Base-by-base conservation (phyloP, 2,329 filamentous ascomycete species). In the Fusarium lyarnte region DNA sequence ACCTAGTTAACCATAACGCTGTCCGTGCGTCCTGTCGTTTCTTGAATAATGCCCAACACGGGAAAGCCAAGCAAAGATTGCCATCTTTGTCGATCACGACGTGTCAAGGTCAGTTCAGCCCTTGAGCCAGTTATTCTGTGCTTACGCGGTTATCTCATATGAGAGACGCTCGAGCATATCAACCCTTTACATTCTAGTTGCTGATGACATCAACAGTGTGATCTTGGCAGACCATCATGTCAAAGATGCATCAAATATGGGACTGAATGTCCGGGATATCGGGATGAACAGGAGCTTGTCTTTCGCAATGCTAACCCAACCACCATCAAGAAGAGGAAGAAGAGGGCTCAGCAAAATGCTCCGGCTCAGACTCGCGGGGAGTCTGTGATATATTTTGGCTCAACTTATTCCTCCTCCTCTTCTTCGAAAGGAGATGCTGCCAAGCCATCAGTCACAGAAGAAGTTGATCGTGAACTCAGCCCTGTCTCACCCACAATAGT, bases 191-290 rank as follows among this genome's bases (percentile, higher is more conserved):
- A 64, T 35, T 27, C 23, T 25, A 60, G 19, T 36, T 46, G 29
- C 71, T 74, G 52, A 73, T 69, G 38, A 36, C 23, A 58, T 19
- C 25, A 31, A n/a, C 55, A 84, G 82, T 84, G 82, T 61, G 82
- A 84, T 65, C 81, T 84, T 21, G 78, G 54, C 21, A 80, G 80
- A n/a, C 82, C 82, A 8, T 76, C 76, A 11, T 84, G 82, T 59
- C 79, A 81, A 58, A 76, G 82, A 75, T 84, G 82, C 70, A 76
- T 79, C 76, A 84, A 83, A 64, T 84, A 84, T 67, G 82, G 82
- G 46, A 76, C 75, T 36, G 75, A 78, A 23, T 84, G 82, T 25
- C 82, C 82, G 2, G 82, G 82, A 6, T 84, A 84, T 59, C 78
- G 82, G 13, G 79, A 82, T 63, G 79, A 81, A 57, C 77, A 82